Evolutionary conservation across 768 basidiomycete species (phyloP).

Genomic region (Lactarius deliciosus): DNA sequence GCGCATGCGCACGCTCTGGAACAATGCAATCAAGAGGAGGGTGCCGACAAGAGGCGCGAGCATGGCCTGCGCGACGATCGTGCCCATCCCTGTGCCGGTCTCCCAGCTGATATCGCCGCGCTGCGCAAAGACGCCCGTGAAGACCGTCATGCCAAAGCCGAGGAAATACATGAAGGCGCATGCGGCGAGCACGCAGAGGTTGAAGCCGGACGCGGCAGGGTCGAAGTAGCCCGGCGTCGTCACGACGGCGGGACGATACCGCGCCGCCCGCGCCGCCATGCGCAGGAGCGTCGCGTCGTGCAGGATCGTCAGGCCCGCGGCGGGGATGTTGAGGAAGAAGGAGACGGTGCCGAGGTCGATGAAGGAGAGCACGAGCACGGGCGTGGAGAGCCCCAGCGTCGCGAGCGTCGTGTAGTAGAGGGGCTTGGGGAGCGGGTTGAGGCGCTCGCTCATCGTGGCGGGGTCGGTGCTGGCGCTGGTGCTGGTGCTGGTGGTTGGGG

Average conservation of each 20-base stretch:
- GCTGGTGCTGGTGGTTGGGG: not conserved
- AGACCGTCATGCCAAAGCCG: slow-evolving; percentile 11
- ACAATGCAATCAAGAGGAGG: not conserved
- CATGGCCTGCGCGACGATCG: slow-evolving; percentile 14
- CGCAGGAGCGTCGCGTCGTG: slow-evolving; percentile 15
- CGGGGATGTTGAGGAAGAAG: slow-evolving; percentile 12
- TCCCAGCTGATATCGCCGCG: slow-evolving; percentile 12
- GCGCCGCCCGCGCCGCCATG: not conserved
- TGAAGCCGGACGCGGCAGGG: slow-evolving; percentile 10
- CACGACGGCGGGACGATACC: not conserved
- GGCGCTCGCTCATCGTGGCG: slow-evolving; percentile 3
- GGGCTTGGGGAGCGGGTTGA: slow-evolving; percentile 2
- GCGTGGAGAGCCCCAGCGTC: slow-evolving; percentile 4
- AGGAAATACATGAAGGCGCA: slow-evolving; percentile 12
- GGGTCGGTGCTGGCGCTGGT: not conserved
- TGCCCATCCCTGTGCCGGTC: slow-evolving; percentile 10
- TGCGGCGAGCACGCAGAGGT: slow-evolving; percentile 4
- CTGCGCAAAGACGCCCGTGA: not conserved
- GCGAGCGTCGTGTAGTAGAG: slow-evolving; percentile 6
- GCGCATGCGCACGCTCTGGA: not conserved
- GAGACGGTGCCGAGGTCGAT: slow-evolving; percentile 18
- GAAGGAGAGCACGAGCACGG: slow-evolving; percentile 10
- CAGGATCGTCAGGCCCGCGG: slow-evolving; percentile 8
- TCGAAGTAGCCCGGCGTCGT: not conserved
- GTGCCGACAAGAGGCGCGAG: not conserved